Evolutionary conservation across 345 rosid species (phyloP), one percentile per base, ranked within the genome.

Genomic region (Syzygium grande): DNA sequence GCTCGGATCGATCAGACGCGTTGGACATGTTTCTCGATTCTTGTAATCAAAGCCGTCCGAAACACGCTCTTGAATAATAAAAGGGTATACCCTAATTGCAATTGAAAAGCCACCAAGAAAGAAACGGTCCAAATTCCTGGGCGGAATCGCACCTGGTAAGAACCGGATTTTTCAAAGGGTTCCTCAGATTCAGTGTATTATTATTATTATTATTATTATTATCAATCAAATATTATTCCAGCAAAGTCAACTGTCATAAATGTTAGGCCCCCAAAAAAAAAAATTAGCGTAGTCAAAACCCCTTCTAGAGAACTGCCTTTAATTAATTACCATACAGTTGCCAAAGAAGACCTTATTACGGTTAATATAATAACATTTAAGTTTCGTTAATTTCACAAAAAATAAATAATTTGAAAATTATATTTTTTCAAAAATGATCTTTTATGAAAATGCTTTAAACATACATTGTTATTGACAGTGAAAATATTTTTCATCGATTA

Each of bases 371-470:
- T 4, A 23, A 56, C 7, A 27, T 56, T 23, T 43, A 52, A 8
- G 4, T 4, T 29, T 65, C 0, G 11, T 65, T 65, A 2, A 8
- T 65, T 34, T 4, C 16, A 2, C 1, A 2, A 9, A 14, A 65
- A 65, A 15, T 65, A 2, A 29, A 29, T 7, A 9, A 8, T 29
- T 14, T 2, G 1, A 15, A 65, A 65, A 1, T 0, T 5, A n/a
- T 30, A 1, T 29, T 63, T 16, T 29, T 0, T 3, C 6, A 14
- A 63, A 53, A 17, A 14, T 43, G 46, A 43, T 43, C 46, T 6
- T 43, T 43, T 43, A 6, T 4, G 46, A 6, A 43, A 43, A 43
- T 43, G 3, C 0, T 43, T 43, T 43, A 43, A 43, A 43, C 3
- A 43, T 43, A 43, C 5, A 43, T 43, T 43, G 46, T 43, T 43